Evolutionary conservation across 768 basidiomycete genomes (phyloP).

Genomic region (Jaapia argillacea): DNA sequence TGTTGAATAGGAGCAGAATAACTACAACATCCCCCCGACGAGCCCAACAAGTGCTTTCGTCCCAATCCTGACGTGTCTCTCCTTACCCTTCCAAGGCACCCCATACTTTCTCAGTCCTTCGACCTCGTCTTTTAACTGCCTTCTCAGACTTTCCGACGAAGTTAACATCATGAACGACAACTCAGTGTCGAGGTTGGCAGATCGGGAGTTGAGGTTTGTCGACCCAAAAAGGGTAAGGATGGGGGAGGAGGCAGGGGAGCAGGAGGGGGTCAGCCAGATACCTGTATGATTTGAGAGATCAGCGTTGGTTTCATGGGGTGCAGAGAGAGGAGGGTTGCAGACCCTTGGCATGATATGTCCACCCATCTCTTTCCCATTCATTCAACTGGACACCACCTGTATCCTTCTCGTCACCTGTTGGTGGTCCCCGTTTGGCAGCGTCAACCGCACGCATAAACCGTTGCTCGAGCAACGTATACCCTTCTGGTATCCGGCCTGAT

Average conservation of each 20-base stretch:
- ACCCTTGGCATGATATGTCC: slow-evolving; percentile 99
- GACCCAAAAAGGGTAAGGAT: slow-evolving; percentile 84
- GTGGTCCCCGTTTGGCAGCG: slow-evolving; percentile 28
- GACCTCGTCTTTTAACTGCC: slow-evolving; percentile 44
- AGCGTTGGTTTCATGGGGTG: too few species aligned
- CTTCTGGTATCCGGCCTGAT: slow-evolving; percentile 92
- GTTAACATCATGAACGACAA: slow-evolving; percentile 80
- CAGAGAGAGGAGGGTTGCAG: slow-evolving; percentile 8
- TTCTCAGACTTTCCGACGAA: slow-evolving; percentile 39
- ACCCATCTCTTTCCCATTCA: slow-evolving; percentile 84
- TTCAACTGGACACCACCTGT: slow-evolving; percentile 53
- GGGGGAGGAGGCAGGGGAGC: slow-evolving; percentile 32
- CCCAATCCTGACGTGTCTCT: slow-evolving; percentile 48
- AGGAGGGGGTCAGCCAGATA: slow-evolving; percentile 66
- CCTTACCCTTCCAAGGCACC: slow-evolving; percentile 47
- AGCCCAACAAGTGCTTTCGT: slow-evolving; percentile 55
- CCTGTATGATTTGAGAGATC: slow-evolving; percentile 42
- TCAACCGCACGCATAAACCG: slow-evolving; percentile 64
- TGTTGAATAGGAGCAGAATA: too few species aligned
- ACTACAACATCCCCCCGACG: slow-evolving; percentile 61
- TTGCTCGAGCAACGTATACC: slow-evolving; percentile 82
- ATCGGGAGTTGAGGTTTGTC: slow-evolving; percentile 89
- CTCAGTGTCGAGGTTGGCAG: slow-evolving; percentile 85
- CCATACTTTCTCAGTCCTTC: slow-evolving; percentile 38
- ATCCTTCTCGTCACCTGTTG: slow-evolving; percentile 10